These are phyloP conservation scores for Tritrichomonas musculus DNA, from an alignment of 208 protist genomes.

Conservation along the genomic window DNA sequence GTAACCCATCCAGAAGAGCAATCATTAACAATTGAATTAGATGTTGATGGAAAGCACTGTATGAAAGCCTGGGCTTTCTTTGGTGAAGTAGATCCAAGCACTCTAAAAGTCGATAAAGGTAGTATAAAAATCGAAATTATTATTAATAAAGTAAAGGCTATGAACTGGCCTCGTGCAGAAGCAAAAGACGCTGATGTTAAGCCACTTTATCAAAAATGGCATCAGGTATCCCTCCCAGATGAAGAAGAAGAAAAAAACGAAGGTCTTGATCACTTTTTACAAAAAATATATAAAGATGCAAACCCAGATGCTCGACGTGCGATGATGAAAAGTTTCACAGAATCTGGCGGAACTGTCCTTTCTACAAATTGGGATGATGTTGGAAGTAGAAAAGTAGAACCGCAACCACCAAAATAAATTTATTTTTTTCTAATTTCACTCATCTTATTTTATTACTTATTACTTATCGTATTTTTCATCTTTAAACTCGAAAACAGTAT, in stretches of 20 bases:
- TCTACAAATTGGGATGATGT: constrained; percentile 66
- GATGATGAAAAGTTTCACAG: constrained; percentile 61
- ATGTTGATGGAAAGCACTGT: not conserved
- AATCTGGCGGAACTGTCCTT: constrained; percentile 59
- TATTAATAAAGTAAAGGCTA: not conserved
- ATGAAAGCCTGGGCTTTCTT: constrained; percentile 28
- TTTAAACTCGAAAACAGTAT: too few relatives aligned
- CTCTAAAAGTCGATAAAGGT: not conserved
- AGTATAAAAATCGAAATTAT: not conserved
- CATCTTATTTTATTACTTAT: too few relatives aligned
- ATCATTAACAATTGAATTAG: not conserved
- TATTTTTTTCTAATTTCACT: not conserved
- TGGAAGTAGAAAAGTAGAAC: constrained; percentile 49
- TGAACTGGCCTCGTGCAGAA: not conserved
- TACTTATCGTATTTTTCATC: too few relatives aligned
- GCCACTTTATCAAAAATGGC: not conserved
- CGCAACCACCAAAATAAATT: constrained; percentile 25
- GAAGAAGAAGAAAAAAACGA: constrained; percentile 17
- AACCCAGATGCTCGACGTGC: constrained; percentile 55
- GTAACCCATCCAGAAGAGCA: not conserved
- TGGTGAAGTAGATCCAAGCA: not conserved
- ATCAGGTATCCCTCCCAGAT: not conserved
- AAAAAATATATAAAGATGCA: constrained; percentile 56
- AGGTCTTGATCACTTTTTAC: constrained; percentile 49
- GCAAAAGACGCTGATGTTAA: not conserved